Base-by-base conservation (phyloP, 202 grass and related monocot genomes). In the Digitaria exilis region DNA sequence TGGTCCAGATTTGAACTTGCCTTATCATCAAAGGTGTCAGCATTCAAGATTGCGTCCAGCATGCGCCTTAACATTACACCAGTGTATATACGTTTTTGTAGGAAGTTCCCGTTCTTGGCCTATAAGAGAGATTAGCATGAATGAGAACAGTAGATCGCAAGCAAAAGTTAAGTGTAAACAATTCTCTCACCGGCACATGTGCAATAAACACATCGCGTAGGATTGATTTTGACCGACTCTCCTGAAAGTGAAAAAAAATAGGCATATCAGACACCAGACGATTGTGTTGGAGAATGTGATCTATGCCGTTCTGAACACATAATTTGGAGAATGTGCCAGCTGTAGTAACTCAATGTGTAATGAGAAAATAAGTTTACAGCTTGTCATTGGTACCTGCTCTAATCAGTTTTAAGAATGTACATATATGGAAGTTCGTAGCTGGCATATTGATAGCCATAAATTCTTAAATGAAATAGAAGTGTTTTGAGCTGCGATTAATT, bases 21-120 rank as follows among this genome's bases (percentile, higher is more conserved):
- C 92, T 98, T 98, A 77, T 98, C 95, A 90, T 98, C 95, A 83
- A 98, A 91, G 61, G 90, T 93, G 41, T 98, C 92, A 61, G 88
- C 46, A 83, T 98, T 91, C 31, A 98, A 65, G 46, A 93, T 91
- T 55, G 95, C 95, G 80, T 95, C 95, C 76, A 98, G 78, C 95
- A 98, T 93, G 69, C 95, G 90, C 80, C 92, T 89, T 79, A 98
- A 90, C 95, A 98, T 98, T 68, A 98, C 85, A 56, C 87, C 92
- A 75, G 92, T 78, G 82, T 98, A 95, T 86, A 98, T 91, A 69
- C 92, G 93, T 73, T 94, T 98, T 65, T 87, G 83, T 70, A 75
- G 87, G 28, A 98, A 90, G 87, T 95, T 91, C 24, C 87, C 89
- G 30, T 85, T 69, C 35, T 80, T 71, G 21, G 93, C 84, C 92